Conservation (phyloP, 495 filamentous ascomycete species). For the Parathielavia hyrcaniae region DNA sequence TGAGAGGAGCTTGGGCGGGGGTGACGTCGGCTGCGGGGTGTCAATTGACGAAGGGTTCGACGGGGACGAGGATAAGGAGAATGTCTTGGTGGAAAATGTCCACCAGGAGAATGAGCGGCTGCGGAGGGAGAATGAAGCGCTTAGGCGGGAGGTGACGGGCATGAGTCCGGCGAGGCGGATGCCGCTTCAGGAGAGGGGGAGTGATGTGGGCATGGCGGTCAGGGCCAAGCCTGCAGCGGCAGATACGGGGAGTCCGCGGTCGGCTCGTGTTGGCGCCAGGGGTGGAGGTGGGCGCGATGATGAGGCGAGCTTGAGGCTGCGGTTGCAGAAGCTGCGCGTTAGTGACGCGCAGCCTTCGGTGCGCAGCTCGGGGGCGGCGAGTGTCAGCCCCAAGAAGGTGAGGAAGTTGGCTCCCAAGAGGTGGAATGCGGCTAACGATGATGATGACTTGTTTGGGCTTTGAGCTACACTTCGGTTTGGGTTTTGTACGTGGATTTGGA, state of each 20-base stretch:
- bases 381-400: constrained; percentile 36
- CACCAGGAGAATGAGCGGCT: constrained; percentile 57
- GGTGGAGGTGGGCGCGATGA: constrained; percentile 7
- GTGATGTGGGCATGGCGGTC: constrained; percentile 5
- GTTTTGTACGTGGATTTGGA: neutral
- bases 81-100: constrained; percentile 49
- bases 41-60: constrained; percentile 13
- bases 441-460: constrained; percentile 36
- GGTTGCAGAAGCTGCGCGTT: constrained; percentile 25
- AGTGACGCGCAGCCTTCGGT: constrained; percentile 17
- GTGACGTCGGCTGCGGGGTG: constrained; percentile 8
- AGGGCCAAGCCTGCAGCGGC: neutral
- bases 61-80: constrained; percentile 46
- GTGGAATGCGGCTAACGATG: constrained; percentile 32
- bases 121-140: constrained; percentile 45
- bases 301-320: constrained; percentile 20
- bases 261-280: neutral
- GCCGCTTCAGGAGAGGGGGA: constrained; percentile 41
- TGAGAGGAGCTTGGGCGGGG: constrained; percentile 55
- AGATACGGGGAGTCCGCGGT: constrained; percentile 19
- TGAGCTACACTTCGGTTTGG: neutral
- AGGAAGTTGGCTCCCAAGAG: constrained; percentile 36
- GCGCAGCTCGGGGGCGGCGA: constrained; percentile 7
- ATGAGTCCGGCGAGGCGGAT: constrained; percentile 40
- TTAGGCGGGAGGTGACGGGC: constrained; percentile 44